Evolutionary conservation across 1,139 yeast genomes (phyloP).

Genomic region (Saccharomyces hybrid): DNA sequence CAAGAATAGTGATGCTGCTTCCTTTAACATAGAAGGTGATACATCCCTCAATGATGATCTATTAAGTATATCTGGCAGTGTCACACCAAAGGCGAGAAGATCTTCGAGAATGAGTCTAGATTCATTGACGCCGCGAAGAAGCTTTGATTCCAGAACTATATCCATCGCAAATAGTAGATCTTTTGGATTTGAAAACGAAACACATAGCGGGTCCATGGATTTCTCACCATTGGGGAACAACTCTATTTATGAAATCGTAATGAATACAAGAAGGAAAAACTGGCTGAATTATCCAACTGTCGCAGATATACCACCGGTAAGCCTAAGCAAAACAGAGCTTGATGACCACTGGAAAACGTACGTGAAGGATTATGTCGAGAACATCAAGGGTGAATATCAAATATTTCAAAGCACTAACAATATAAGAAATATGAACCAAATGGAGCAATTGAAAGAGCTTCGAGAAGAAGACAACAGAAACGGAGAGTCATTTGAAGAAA

Average conservation of each 20-base stretch:
- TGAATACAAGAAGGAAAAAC: slow-evolving; percentile 32
- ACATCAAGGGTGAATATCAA: slow-evolving; percentile 48
- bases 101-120: slow-evolving; percentile 21
- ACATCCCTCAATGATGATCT: slow-evolving; percentile 32
- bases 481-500: slow-evolving; percentile 18
- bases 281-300: slow-evolving; percentile 61
- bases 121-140: slow-evolving; percentile 25
- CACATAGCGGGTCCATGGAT: slow-evolving; percentile 27
- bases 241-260: slow-evolving; percentile 65
- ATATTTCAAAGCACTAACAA: slow-evolving; percentile 37
- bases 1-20: neutral
- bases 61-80: slow-evolving; percentile 24
- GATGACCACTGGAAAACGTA: slow-evolving; percentile 45
- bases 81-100: slow-evolving; percentile 6
- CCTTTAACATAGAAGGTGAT: slow-evolving; percentile 8
- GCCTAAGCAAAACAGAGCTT: slow-evolving; percentile 50
- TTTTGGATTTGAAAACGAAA: slow-evolving; percentile 18
- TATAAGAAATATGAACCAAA: slow-evolving; percentile 35
- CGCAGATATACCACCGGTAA: slow-evolving; percentile 79
- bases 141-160: slow-evolving; percentile 29
- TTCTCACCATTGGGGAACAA: slow-evolving; percentile 69
- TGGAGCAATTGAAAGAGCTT: slow-evolving; percentile 29
- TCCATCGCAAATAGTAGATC: slow-evolving; percentile 14
- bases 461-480: slow-evolving; percentile 11
- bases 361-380: slow-evolving; percentile 43